phyloP scores from a whole-genome alignment of 148 eudicot genomes.

The Cornus suecica region DNA sequence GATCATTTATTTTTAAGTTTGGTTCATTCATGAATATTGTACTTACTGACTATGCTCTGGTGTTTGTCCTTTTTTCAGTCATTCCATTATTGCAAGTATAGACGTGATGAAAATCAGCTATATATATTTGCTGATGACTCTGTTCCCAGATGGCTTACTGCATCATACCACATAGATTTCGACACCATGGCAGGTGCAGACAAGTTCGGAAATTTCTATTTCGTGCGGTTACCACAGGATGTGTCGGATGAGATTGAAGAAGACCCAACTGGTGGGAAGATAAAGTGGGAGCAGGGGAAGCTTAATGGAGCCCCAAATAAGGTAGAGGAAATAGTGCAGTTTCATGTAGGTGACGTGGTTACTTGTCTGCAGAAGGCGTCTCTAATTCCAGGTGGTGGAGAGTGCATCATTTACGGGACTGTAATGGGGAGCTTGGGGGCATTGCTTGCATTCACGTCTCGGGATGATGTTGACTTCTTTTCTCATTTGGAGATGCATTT shows the following conservation, averaged over 20 bases:
- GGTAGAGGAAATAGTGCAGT: conserved; percentile 95
- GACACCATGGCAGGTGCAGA: conserved; percentile 99
- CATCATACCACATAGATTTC: conserved; percentile 87
- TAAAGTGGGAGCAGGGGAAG: conserved; percentile 94
- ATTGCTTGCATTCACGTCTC: conserved; percentile 82
- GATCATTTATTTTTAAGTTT: conserved; percentile 1
- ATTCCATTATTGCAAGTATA: conserved; percentile 94
- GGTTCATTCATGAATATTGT: not conserved
- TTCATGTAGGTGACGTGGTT: conserved; percentile 94
- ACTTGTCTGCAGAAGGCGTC: conserved; percentile 94
- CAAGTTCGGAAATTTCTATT: conserved; percentile 93
- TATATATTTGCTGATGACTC: conserved; percentile 96
- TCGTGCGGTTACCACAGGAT: conserved; percentile 91
- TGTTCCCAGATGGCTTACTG: conserved; percentile 95
- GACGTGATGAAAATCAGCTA: conserved; percentile 94
- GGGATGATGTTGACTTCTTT: conserved; percentile 98
- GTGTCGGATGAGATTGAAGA: conserved; percentile 99
- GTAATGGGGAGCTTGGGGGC: conserved; percentile 99
- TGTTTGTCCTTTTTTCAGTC: conserved; percentile 52
- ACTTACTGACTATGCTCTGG: conserved; percentile 9
- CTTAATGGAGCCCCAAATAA: conserved; percentile 98
- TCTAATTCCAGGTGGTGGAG: conserved; percentile 89
- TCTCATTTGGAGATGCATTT: conserved; percentile 98
- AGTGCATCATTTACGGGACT: conserved; percentile 88
- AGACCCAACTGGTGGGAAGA: conserved; percentile 97